phyloP scores from a whole-genome alignment of 176 grass and related monocot genomes.

The Carex cristatella region DNA sequence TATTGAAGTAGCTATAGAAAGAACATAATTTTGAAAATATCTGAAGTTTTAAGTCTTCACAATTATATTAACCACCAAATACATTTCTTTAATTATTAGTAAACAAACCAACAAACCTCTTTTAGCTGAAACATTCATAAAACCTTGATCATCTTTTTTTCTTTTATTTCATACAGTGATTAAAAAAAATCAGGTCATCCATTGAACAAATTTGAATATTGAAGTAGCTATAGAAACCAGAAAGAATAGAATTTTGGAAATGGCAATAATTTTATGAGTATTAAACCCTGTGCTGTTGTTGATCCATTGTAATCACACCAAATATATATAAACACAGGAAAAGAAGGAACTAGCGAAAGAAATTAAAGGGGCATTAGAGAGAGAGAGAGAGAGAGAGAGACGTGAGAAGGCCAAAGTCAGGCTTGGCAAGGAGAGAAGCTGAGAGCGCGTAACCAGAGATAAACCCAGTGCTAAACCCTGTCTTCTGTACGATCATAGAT shows the following conservation, averaged over 20 bases:
- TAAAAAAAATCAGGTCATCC: not conserved
- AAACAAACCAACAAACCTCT: too few species aligned
- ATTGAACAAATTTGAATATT: not conserved
- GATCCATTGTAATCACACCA: not conserved
- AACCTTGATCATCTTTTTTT: not conserved
- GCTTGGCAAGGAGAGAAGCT: conserved; percentile 33
- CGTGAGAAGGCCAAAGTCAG: conserved; percentile 45
- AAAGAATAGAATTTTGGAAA: not conserved
- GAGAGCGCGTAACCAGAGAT: conserved; percentile 41
- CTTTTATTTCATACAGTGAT: not conserved
- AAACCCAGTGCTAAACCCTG: conserved; percentile 28
- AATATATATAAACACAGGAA: not conserved
- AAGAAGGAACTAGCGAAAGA: not conserved
- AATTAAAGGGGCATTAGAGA: not conserved
- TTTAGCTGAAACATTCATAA: not conserved
- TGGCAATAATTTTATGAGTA: not conserved
- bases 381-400: not conserved
- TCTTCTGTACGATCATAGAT: conserved; percentile 30
- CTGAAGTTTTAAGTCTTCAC: too few species aligned
- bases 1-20: too few species aligned
- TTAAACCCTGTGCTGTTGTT: not conserved
- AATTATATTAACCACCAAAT: too few species aligned
- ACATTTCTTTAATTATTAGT: too few species aligned
- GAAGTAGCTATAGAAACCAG: too few species aligned
- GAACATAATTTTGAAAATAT: too few species aligned